Percentiles rank a stretch among this genome's conserved stretches.
phyloP scores from a whole-genome alignment of 2,329 filamentous ascomycete species.

The Pseudogymnoascus verrucosus region DNA sequence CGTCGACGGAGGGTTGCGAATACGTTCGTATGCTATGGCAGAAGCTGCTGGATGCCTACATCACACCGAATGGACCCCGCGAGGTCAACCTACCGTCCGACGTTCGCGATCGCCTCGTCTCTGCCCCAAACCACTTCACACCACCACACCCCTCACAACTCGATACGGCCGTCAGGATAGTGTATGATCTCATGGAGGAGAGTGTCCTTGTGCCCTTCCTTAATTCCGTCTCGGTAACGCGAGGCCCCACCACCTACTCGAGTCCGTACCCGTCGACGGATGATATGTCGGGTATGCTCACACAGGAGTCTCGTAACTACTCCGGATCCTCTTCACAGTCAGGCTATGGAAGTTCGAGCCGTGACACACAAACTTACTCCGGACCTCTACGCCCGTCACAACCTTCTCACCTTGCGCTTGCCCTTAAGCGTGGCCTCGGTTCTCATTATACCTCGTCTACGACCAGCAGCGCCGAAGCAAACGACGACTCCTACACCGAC shows the following conservation, averaged over 20 bases:
- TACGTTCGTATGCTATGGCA: slow-evolving; percentile 79
- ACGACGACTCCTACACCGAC: background rate
- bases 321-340: background rate
- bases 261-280: slow-evolving; percentile 27
- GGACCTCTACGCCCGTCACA: background rate
- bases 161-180: slow-evolving; percentile 75
- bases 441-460: background rate
- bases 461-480: background rate
- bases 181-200: slow-evolving; percentile 96
- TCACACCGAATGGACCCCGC: slow-evolving; percentile 72
- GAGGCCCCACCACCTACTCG: slow-evolving; percentile 18
- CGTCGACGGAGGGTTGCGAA: slow-evolving; percentile 25
- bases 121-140: slow-evolving; percentile 48
- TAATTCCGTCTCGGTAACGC: slow-evolving; percentile 39
- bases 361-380: background rate
- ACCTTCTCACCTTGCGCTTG: background rate
- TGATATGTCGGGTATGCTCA: slow-evolving; percentile 20
- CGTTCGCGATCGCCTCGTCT: slow-evolving; percentile 73
- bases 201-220: slow-evolving; percentile 89
- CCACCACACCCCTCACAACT: slow-evolving; percentile 70
- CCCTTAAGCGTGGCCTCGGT: background rate
- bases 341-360: background rate
- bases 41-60: slow-evolving; percentile 82
- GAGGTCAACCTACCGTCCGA: slow-evolving; percentile 86
- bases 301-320: background rate